Base-by-base conservation (phyloP, 148 eudicot species). In the Diospyros lotus region DNA sequence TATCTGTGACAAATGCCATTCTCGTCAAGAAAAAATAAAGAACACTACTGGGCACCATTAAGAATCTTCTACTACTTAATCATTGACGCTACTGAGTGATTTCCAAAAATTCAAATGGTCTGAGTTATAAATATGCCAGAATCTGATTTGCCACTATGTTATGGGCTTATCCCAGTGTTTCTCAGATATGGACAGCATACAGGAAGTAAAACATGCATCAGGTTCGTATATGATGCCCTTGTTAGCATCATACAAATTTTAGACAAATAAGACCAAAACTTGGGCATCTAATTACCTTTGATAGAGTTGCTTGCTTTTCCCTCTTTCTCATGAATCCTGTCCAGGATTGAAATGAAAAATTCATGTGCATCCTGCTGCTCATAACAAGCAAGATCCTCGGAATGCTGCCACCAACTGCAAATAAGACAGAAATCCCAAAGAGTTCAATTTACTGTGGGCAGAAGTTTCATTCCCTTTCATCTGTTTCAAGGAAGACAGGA, bases 321-420 rank as follows among this genome's bases (percentile, higher is more conserved):
- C 68, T 82, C 88, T 78, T 82, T 87, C 79, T 89, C 93, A 81
- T 89, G 93, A 52, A 89, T 86, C 75, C 83, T 84, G 59, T 87
- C 91, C 75, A 89, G 87, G 43, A 87, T 75, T 39, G 93, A 84
- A 73, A 89, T 87, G 80, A 89, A 87, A 84, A 89, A 89, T 72
- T 87, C 93, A 79, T 89, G 93, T 59, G 93, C 93, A 82, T 89
- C 93, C 81, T 89, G 91, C 79, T 89, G 91, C 79, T 89, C 93
- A 76, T 89, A 89, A 70, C 87, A 86, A 44, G 93, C 93, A 73
- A 84, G 84, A 72, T 89, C 86, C 67, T 85, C 88, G 5, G 89
- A 85, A 82, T 84, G 93, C 81, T 84, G 72, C 93, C 93, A 89
- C 93, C 91, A 89, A 86, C 93, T 89, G 88, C 78, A 76, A 69